Base-by-base conservation (phyloP, 768 basidiomycete genomes). In the Lentinus brumalis region DNA sequence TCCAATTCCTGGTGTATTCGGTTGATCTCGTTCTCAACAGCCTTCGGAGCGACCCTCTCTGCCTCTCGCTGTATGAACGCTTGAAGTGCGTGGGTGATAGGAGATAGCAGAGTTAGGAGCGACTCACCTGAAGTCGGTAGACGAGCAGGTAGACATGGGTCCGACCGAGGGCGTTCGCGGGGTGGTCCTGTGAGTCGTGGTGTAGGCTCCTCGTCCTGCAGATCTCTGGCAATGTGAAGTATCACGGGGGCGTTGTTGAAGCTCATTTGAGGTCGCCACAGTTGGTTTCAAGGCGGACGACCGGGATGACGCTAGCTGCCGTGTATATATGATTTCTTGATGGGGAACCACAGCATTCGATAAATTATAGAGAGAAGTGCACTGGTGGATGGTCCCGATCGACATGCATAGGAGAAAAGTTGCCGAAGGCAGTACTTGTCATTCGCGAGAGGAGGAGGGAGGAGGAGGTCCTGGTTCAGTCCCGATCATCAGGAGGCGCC, bases 11-110 rank as follows among this genome's bases (percentile, higher is more conserved):
- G 59, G 35, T 54, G 57, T 4, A 58, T 57, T n/a, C 62, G 62
- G 26, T 63, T 47, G 3, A 59, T 49, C 45, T 63, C 62, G 16
- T 57, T 53, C 41, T 59, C 45, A 4, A 63, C 42, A 7, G 87
- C 83, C 61, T 73, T 80, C 0, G 87, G 86, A 15, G 85, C 89
- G 50, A 77, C 70, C 45, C 73, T 71, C 44, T 81, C 77, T 31
- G 89, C 92, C 76, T 94, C 92, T 47, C 91, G 84, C 73, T 83
- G 78, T 26, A 94, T 73, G 67, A 91, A 87, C 55, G 83, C 88
- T 89, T 71, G 45, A 62, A 29, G n/a, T 11, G 21, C 16, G 53
- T 61, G 35, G 50, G 59, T 21, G 47, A 41, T 52, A 53, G 38
- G 16, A 31, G 38, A 12, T 10, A 5, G 57, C 21, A 61, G 47